Percentiles rank a stretch among this genome's conserved stretches.
Evolutionary conservation across 768 basidiomycete species (phyloP).

Genomic region (Panellus pusillus): DNA sequence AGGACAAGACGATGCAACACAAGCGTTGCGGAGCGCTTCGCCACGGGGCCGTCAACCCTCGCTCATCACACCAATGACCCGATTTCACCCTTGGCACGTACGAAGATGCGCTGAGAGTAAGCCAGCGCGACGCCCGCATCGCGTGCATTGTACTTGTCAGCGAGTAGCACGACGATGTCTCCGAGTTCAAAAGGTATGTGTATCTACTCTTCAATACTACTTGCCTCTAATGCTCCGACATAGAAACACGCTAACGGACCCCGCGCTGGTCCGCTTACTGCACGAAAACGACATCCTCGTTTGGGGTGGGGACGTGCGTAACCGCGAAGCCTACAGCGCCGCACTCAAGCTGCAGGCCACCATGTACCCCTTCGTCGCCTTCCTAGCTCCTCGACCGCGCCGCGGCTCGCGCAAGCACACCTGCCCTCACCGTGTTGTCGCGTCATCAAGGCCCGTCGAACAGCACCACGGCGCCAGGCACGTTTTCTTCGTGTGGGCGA

Average conservation of each 20-base stretch:
- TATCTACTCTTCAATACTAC: neutral
- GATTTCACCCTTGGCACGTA: slow-evolving; percentile 83
- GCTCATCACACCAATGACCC: slow-evolving; percentile 41
- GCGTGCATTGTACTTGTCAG: slow-evolving; percentile 83
- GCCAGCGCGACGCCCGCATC: slow-evolving; percentile 71
- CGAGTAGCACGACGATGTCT: slow-evolving; percentile 87
- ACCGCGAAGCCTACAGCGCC: slow-evolving; percentile 76
- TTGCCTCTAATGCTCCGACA: neutral
- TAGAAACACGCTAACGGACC: slow-evolving; percentile 76
- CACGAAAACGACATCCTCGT: slow-evolving; percentile 75
- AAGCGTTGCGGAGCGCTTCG: slow-evolving; percentile 56
- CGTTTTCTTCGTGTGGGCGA: too few species aligned
- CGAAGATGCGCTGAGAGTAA: slow-evolving; percentile 70
- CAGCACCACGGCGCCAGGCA: slow-evolving; percentile 60
- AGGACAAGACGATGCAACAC: slow-evolving; percentile 87
- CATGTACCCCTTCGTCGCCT: slow-evolving; percentile 91
- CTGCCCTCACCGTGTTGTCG: slow-evolving; percentile 78
- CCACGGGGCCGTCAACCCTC: slow-evolving; percentile 45
- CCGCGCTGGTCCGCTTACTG: slow-evolving; percentile 64
- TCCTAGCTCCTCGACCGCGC: slow-evolving; percentile 82
- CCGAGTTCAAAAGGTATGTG: slow-evolving; percentile 84
- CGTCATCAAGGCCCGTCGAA: slow-evolving; percentile 73
- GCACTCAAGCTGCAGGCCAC: slow-evolving; percentile 71
- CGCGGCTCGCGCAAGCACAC: slow-evolving; percentile 40
- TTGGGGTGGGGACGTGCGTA: slow-evolving; percentile 90